Conservation (phyloP, 2,329 filamentous ascomycete species). For the Paecilomyces sp. region DNA sequence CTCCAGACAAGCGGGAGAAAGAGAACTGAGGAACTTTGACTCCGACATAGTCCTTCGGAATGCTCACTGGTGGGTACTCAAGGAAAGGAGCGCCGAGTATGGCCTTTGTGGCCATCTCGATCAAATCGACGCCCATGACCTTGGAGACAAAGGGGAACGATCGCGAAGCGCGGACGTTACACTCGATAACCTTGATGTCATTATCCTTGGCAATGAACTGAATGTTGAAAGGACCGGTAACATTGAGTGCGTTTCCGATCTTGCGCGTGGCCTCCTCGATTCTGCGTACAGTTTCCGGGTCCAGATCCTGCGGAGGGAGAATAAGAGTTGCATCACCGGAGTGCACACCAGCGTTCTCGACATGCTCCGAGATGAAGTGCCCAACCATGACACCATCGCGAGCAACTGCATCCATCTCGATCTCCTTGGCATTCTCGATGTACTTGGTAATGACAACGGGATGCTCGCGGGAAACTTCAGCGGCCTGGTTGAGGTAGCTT, state of each 20-base stretch:
- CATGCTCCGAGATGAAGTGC: conserved; percentile 97
- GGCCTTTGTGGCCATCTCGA: conserved; percentile 97
- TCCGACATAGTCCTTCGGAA: conserved; percentile 78
- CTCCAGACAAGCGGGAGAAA: conserved; percentile 92
- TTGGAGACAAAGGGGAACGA: conserved; percentile 99
- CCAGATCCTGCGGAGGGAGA: conserved; percentile 86
- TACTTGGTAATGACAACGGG: conserved; percentile 99
- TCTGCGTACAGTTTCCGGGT: conserved; percentile 76
- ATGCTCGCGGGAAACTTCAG: conserved; percentile 87
- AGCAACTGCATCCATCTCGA: conserved; percentile 98
- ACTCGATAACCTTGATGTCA: conserved; percentile 99
- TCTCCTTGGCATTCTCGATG: conserved; percentile 98
- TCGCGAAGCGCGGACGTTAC: conserved; percentile 90
- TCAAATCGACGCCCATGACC: conserved; percentile 94
- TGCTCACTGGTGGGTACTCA: conserved; percentile 70
- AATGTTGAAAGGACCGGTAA: conserved; percentile 97
- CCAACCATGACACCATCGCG: conserved; percentile 82
- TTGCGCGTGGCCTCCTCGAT: conserved; percentile 94
- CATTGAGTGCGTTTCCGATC: conserved; percentile 87
- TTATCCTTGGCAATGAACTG: conserved; percentile 99
- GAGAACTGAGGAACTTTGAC: conserved; percentile 99
- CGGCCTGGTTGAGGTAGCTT: conserved; percentile 81
- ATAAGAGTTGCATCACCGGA: conserved; percentile 96
- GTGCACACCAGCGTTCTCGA: conserved; percentile 97
- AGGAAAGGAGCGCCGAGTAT: conserved; percentile 79